A percentile compares a stretch with the other conserved stretches of the same genome.
Conservation (phyloP, 192 early-diverging fungal genomes). For the Umbelopsis ramanniana region DNA sequence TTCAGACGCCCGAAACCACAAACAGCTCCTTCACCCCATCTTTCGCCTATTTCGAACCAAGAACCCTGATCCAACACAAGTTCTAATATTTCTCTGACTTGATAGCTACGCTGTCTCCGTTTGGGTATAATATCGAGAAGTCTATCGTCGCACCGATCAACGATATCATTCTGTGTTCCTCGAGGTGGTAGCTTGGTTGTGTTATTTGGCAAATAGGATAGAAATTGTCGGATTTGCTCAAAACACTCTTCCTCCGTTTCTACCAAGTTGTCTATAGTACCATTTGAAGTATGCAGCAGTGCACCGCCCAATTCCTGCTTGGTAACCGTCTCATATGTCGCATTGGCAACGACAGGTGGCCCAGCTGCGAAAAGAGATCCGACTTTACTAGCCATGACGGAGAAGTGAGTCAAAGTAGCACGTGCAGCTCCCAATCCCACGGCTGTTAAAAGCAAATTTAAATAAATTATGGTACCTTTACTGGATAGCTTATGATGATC, state of each 20-base stretch:
- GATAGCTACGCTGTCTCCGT: conserved; percentile 35
- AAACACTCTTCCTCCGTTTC: conserved; percentile 37
- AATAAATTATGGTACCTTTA: not conserved
- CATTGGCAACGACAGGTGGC: conserved; percentile 41
- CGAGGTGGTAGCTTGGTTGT: conserved; percentile 28
- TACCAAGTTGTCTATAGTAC: conserved; percentile 42
- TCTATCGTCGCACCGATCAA: conserved; percentile 27
- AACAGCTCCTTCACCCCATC: conserved; percentile 44
- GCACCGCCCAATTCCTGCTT: conserved; percentile 41
- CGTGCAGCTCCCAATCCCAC: conserved; percentile 42
- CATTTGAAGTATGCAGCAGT: conserved; percentile 39
- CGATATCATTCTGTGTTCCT: conserved; percentile 9
- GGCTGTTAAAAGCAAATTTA: conserved; percentile 21
- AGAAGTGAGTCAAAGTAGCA: conserved; percentile 43
- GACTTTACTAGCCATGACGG: conserved; percentile 29
- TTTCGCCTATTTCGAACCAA: conserved; percentile 44
- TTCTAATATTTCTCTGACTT: conserved; percentile 36
- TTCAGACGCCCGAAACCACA: conserved; percentile 33
- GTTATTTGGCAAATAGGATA: conserved; percentile 30
- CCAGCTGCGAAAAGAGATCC: conserved; percentile 41
- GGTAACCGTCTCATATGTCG: conserved; percentile 37
- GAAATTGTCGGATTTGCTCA: conserved; percentile 32
- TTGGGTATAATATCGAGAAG: conserved; percentile 34
- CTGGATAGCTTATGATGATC: too few relatives aligned
- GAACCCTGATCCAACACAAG: conserved; percentile 32